Percentiles rank a stretch among this genome's conserved stretches.
Evolutionary conservation across 805 yeast species (phyloP).

Genomic region (Wickerhamomyces kurtzmanii): DNA sequence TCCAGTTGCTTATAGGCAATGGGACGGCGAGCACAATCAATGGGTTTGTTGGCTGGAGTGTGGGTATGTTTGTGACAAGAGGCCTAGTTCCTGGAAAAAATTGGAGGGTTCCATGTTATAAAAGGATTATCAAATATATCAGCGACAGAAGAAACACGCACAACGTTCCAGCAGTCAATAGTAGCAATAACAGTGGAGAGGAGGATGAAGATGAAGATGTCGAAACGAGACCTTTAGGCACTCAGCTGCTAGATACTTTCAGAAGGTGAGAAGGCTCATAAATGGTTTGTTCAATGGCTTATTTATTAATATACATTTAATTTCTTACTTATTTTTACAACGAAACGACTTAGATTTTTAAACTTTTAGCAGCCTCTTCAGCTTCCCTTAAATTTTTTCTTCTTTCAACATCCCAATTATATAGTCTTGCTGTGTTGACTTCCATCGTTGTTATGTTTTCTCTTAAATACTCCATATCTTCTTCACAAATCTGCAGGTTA

Average conservation of each 20-base stretch:
- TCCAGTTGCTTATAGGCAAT: conserved; percentile 23
- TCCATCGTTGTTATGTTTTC: conserved; percentile 96
- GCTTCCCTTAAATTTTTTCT: conserved; percentile 37
- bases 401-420: conserved; percentile 82
- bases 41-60: conserved; percentile 23
- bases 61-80: conserved; percentile 23
- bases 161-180: neutral
- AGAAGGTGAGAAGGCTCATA: conserved; percentile 23
- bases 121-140: neutral
- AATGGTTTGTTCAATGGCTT: too few relatives aligned
- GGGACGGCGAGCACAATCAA: conserved; percentile 17
- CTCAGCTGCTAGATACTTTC: conserved; percentile 37
- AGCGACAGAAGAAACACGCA: conserved; percentile 3
- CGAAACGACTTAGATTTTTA: conserved; percentile 14
- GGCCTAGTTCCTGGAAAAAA: conserved; percentile 26
- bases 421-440: conserved; percentile 89
- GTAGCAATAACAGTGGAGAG: conserved; percentile 6
- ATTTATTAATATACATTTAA: too few relatives aligned
- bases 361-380: conserved; percentile 28
- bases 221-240: conserved; percentile 32
- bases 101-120: conserved; percentile 26
- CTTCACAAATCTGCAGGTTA: conserved; percentile 55
- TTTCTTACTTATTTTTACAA: too few relatives aligned
- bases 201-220: conserved; percentile 14
- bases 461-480: conserved; percentile 75